Evolutionary conservation across 2,329 filamentous ascomycete genomes (phyloP).

Genomic region (Trichoderma koningiopsis): DNA sequence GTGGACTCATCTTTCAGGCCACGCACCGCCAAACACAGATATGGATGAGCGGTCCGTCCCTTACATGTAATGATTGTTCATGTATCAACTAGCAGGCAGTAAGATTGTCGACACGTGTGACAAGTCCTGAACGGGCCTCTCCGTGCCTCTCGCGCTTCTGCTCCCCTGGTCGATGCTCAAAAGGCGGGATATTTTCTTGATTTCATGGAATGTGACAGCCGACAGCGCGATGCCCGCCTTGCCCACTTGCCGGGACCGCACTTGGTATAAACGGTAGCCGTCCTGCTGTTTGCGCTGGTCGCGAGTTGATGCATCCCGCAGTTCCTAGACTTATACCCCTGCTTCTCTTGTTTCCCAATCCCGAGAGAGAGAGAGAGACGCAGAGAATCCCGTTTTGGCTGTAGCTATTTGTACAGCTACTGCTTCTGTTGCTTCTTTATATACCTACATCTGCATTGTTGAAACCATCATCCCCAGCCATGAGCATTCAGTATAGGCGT

Average conservation of each 20-base stretch:
- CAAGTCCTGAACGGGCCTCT: conserved; percentile 18
- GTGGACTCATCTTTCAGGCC: conserved; percentile 21
- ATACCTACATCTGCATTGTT: neutral
- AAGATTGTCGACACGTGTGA: conserved; percentile 24
- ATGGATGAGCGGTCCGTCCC: conserved; percentile 24
- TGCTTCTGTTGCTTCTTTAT: neutral
- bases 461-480: neutral
- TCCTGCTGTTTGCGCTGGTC: conserved; percentile 22
- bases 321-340: conserved; percentile 12
- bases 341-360: neutral
- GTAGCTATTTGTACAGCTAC: neutral
- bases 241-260: neutral
- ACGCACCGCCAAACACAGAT: neutral
- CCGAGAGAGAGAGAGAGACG: neutral
- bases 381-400: neutral
- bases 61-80: neutral
- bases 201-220: conserved; percentile 7
- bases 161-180: conserved; percentile 8
- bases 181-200: neutral
- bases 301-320: conserved; percentile 23
- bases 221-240: conserved; percentile 14
- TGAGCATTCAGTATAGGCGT: conserved; percentile 14
- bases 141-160: conserved; percentile 8
- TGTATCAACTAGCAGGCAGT: neutral
- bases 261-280: conserved; percentile 20